Evolutionary conservation across 2,329 filamentous ascomycete species (phyloP).

Genomic region (Hypocrella siamensis): DNA sequence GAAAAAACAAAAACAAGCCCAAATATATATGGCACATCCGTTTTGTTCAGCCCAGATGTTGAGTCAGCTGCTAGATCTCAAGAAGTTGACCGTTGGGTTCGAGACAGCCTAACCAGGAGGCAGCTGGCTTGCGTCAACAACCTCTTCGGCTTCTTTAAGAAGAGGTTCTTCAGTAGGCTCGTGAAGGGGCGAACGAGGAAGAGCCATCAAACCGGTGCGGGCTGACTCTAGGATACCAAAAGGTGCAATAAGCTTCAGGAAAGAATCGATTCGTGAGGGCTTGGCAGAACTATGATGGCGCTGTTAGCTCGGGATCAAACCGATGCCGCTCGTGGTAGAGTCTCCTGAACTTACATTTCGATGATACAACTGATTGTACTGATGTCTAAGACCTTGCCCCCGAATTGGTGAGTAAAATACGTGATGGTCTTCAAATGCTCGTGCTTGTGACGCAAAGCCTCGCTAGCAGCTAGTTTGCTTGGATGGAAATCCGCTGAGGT

Average conservation of each 20-base stretch:
- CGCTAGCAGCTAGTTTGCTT: conserved; percentile 65
- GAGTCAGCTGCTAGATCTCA: too few relatives aligned
- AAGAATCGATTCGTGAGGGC: conserved; percentile 84
- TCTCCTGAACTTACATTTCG: conserved; percentile 57
- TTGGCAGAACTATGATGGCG: conserved; percentile 66
- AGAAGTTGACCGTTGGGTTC: too few relatives aligned
- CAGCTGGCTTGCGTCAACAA: conserved; percentile 86
- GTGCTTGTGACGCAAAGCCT: conserved; percentile 91
- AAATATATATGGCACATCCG: too few relatives aligned
- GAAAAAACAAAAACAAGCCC: too few relatives aligned
- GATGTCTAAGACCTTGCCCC: conserved; percentile 93
- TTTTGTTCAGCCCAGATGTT: too few relatives aligned
- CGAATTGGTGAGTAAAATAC: conserved; percentile 92
- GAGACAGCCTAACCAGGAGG: conserved; percentile 58
- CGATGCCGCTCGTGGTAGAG: background rate
- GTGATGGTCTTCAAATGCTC: conserved; percentile 95
- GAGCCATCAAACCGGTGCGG: conserved; percentile 88
- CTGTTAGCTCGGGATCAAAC: background rate
- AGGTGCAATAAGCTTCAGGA: conserved; percentile 85
- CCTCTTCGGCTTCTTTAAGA: conserved; percentile 77
- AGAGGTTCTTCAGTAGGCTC: conserved; percentile 53
- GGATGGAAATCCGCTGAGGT: conserved; percentile 67
- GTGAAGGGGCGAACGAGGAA: conserved; percentile 81
- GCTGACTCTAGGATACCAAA: conserved; percentile 96
- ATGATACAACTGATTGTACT: conserved; percentile 98